Evolutionary conservation across 2,329 filamentous ascomycete species (phyloP).

Genomic region (Phoma sp.): DNA sequence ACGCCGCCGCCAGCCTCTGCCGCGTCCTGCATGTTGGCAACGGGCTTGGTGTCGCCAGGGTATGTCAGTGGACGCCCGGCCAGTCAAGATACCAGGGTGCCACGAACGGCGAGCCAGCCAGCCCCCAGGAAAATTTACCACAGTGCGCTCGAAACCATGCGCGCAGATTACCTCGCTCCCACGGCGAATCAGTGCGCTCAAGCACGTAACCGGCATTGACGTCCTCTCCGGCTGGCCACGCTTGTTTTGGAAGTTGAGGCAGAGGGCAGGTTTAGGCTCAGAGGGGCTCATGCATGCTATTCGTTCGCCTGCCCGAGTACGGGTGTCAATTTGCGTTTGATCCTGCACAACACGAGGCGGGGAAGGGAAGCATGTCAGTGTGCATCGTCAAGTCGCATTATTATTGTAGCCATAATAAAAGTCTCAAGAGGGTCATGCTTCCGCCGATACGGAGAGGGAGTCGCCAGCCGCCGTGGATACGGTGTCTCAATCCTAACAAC

Average conservation of each 20-base stretch:
- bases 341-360: slow-evolving; percentile 2
- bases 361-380: not conserved
- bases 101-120: too few relatives aligned
- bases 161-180: slow-evolving; percentile 9
- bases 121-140: slow-evolving; percentile 8
- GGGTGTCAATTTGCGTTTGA: not conserved
- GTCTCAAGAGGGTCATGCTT: not conserved
- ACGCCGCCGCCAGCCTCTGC: slow-evolving; percentile 13
- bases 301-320: not conserved
- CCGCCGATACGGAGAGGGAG: not conserved
- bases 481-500: not conserved
- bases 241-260: not conserved
- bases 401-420: not conserved
- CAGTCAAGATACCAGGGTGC: too few relatives aligned
- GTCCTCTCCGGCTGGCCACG: not conserved
- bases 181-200: slow-evolving; percentile 6
- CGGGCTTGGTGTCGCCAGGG: slow-evolving; percentile 5
- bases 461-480: not conserved
- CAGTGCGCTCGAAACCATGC: slow-evolving; percentile 2
- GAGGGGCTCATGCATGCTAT: not conserved
- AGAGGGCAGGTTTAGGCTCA: too few relatives aligned
- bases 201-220: slow-evolving; percentile 4
- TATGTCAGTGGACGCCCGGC: not conserved
- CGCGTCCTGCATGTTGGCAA: slow-evolving; percentile 8
- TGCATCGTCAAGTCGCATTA: not conserved